Evolutionary conservation across 441 rosid species (phyloP).

Genomic region (Adansonia rubrostipa): DNA sequence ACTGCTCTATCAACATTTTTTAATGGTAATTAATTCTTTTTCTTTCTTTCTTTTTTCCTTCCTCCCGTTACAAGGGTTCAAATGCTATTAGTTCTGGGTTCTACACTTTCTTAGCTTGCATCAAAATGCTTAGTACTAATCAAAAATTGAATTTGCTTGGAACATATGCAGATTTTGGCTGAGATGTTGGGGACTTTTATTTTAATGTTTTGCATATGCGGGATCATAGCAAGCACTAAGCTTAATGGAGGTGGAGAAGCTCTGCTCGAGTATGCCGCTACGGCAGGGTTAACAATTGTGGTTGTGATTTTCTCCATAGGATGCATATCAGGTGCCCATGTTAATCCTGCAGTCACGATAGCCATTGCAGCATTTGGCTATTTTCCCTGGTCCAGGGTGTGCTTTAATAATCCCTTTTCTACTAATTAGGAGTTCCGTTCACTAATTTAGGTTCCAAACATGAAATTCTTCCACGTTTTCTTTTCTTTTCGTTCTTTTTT

Average conservation of each 20-base stretch:
- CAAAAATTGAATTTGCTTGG: neutral
- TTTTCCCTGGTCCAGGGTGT: slow-evolving; percentile 75
- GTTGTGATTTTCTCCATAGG: slow-evolving; percentile 65
- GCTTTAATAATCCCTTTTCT: neutral
- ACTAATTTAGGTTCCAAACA: neutral
- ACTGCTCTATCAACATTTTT: too few species aligned
- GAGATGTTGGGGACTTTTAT: slow-evolving; percentile 78
- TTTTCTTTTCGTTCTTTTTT: too few species aligned
- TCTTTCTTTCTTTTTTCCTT: neutral
- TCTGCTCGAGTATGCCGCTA: slow-evolving; percentile 66
- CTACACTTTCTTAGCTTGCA: neutral
- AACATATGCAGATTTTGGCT: slow-evolving; percentile 54
- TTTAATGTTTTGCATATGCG: slow-evolving; percentile 70
- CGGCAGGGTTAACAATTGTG: slow-evolving; percentile 68
- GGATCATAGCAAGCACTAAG: slow-evolving; percentile 62
- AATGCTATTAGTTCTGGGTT: neutral
- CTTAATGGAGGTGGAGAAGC: slow-evolving; percentile 60
- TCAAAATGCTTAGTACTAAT: neutral
- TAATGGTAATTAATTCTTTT: too few species aligned
- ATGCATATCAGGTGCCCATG: slow-evolving; percentile 83
- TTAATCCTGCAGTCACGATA: slow-evolving; percentile 81
- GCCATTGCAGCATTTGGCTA: slow-evolving; percentile 72
- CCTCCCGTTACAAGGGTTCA: neutral
- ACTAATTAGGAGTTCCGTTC: neutral
- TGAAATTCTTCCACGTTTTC: neutral